Conservation (phyloP, 257 asterid genomes). For the Datura wrightii region DNA sequence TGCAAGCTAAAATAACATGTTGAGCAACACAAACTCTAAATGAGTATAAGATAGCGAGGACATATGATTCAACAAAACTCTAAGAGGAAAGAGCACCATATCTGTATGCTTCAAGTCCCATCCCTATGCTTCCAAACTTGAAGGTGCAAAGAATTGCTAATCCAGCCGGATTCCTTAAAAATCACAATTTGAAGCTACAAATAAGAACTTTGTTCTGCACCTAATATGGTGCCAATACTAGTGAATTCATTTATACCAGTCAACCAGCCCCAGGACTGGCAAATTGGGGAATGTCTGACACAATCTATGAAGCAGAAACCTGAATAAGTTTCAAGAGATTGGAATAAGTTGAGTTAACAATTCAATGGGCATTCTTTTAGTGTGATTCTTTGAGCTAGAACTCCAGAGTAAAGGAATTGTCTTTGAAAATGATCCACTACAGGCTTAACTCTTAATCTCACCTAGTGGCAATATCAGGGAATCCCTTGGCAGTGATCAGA, state of each 20-base stretch:
- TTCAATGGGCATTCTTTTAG: background rate
- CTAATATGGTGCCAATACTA: constrained; percentile 23
- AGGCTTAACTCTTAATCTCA: constrained; percentile 27
- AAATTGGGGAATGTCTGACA: constrained; percentile 65
- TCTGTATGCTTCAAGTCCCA: constrained; percentile 96
- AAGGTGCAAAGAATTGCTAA: constrained; percentile 93
- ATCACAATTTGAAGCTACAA: constrained; percentile 27
- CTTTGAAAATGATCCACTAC: background rate
- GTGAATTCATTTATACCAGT: constrained; percentile 63
- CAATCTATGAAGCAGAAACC: constrained; percentile 84
- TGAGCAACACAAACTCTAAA: background rate
- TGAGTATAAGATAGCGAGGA: background rate
- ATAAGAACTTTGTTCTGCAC: background rate
- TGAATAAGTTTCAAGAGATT: constrained; percentile 31
- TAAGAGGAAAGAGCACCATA: constrained; percentile 59
- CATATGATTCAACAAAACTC: background rate
- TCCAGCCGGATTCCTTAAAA: constrained; percentile 93
- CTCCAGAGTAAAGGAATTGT: background rate
- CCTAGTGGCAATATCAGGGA: constrained; percentile 97
- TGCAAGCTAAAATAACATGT: constrained; percentile 62
- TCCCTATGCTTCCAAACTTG: constrained; percentile 83
- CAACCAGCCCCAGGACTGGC: constrained; percentile 86
- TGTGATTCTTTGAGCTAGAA: background rate
- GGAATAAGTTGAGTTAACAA: background rate
- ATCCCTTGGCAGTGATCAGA: constrained; percentile 93